Base-by-base conservation (phyloP, 768 basidiomycete species). In the Gelatoporia subvermispora region DNA sequence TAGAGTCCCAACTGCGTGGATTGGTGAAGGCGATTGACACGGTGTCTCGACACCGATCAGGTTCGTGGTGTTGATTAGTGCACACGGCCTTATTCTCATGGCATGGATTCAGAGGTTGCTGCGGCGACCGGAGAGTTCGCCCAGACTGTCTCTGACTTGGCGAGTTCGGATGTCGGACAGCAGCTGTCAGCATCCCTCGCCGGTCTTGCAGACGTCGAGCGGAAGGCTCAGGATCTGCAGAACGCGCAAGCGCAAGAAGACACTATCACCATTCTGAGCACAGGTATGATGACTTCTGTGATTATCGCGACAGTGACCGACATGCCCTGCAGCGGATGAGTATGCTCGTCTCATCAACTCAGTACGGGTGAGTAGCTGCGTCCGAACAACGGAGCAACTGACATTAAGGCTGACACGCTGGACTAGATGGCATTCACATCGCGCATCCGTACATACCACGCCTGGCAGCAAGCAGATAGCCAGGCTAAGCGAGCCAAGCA, bases 271-370 rank as follows among this genome's bases (percentile, higher is more conserved):
- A 63, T 98, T 23, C 74, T 93, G 76, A 82, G 81, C 44, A 88
- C 89, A 41, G 84, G 85, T 83, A 54, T 8, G 55, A 36, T 0
- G 17, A 3, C 4, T 8, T 43, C 5, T 38, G 3, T 21, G 4
- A 17, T 11, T n/a, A 46, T 3, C 22, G 38, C 38, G 22, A 18
- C 45, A 22, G 11, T 49, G 48, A 16, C 35, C 43, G 20, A 39
- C 46, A 15, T 15, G 36, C 16, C 5, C 18, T 34, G 40, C 47
- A 69, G 90, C 82, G 41, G 95, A 98, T 60, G 93, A 96, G 66
- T 98, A 98, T 62, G 81, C 92, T n/a, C 76, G 95, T 44, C 73
- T 97, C 45, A 88, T 95, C 52, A 82, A 79, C 57, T 90, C 88
- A 48, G 92, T 94, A 45, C 76, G 90, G 52, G 90, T 90, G 63